These are phyloP conservation scores for Nelumbo lutea DNA, from an alignment of 164 flowering plant species.

Conservation along the genomic window DNA sequence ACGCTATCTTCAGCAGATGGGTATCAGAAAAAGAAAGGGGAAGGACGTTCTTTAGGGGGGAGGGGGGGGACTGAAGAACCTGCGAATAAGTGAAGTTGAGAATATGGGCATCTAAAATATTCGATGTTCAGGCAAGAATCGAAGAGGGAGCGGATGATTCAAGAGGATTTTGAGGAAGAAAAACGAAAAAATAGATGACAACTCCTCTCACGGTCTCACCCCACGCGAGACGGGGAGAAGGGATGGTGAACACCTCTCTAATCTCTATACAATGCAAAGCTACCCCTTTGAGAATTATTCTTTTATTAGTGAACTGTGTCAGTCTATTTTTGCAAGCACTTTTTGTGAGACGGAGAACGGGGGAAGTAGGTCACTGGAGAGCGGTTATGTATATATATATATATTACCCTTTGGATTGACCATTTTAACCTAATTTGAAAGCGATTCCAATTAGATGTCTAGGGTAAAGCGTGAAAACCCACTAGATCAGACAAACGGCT, in stretches of 20 bases:
- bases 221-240: not conserved
- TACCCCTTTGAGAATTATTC: too few species aligned
- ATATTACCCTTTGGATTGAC: too few species aligned
- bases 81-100: conserved; percentile 5
- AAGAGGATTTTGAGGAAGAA: conserved; percentile 1
- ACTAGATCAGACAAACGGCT: too few species aligned
- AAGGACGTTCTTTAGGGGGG: not conserved
- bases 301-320: too few species aligned
- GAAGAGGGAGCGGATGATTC: conserved; percentile 4
- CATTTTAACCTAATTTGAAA: too few species aligned
- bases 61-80: not conserved
- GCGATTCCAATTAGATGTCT: too few species aligned
- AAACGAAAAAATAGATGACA: not conserved
- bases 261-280: too few species aligned
- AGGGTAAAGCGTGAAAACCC: too few species aligned
- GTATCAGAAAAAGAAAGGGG: not conserved
- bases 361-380: too few species aligned
- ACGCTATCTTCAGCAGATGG: conserved; percentile 10
- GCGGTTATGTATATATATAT: too few species aligned
- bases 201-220: not conserved
- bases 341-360: too few species aligned
- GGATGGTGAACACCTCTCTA: not conserved
- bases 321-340: too few species aligned
- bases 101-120: conserved; percentile 5
- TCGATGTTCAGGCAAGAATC: not conserved